Conservation (phyloP, 768 basidiomycete species). For the Lentinula sp. region DNA sequence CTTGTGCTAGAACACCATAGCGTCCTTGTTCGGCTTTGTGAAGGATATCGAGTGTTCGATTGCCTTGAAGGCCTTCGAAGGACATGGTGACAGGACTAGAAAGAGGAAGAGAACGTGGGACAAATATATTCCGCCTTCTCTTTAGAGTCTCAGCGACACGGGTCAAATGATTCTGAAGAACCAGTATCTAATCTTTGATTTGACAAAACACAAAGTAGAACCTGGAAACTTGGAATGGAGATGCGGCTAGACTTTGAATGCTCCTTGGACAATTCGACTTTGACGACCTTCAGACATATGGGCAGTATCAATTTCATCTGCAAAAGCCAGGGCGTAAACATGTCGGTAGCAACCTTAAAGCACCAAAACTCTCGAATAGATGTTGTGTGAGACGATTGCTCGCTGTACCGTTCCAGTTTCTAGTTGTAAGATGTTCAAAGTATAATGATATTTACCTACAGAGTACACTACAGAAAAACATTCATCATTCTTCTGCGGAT, state of each 20-base stretch:
- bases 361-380: no score
- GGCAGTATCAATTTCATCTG: no score
- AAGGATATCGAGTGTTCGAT: constrained; percentile 35
- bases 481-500: not conserved
- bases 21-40: constrained; percentile 31
- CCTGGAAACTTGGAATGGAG: no score
- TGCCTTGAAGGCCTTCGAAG: constrained; percentile 15
- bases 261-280: no score
- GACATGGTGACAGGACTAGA: not conserved
- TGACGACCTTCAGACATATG: no score
- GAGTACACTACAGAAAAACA: not conserved
- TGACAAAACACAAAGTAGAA: no score
- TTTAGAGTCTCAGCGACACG: not conserved
- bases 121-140: not conserved
- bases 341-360: no score
- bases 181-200: no score
- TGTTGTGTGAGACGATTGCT: no score
- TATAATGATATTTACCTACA: constrained; percentile 2
- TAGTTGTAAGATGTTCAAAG: not conserved
- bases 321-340: no score
- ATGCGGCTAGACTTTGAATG: no score
- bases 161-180: not conserved
- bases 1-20: constrained; percentile 38
- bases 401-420: not conserved
- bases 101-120: not conserved